phyloP scores from a whole-genome alignment of 2,329 filamentous ascomycete genomes.

The Penicillium sp. region DNA sequence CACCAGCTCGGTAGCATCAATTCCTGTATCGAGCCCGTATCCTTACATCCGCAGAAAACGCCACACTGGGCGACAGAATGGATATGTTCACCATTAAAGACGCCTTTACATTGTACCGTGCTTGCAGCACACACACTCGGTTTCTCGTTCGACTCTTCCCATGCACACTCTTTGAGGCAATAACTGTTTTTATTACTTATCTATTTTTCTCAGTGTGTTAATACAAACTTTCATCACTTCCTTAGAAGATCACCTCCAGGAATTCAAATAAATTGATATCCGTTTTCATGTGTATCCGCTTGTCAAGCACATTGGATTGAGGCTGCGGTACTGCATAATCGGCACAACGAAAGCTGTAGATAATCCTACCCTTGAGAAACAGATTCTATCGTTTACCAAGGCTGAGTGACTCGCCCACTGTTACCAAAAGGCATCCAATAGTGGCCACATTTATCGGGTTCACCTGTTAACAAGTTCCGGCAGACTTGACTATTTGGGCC shows the following conservation, averaged over 20 bases:
- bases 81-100: background rate
- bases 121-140: background rate
- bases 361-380: background rate
- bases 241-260: too few relatives aligned
- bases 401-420: too few relatives aligned
- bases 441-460: too few relatives aligned
- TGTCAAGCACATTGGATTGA: too few relatives aligned
- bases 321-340: too few relatives aligned
- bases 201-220: background rate
- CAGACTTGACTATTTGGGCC: slow-evolving; percentile 1
- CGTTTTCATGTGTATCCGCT: too few relatives aligned
- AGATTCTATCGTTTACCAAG: background rate
- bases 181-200: too few relatives aligned
- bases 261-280: too few relatives aligned
- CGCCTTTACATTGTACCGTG: background rate
- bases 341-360: too few relatives aligned
- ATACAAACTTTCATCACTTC: background rate
- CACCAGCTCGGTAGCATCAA: background rate
- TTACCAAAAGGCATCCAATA: too few relatives aligned
- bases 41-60: background rate
- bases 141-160: background rate
- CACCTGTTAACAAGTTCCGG: background rate
- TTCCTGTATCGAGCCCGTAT: background rate
- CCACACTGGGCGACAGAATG: background rate
- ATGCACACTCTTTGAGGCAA: background rate